These are phyloP conservation scores for Fusarium beomiforme DNA, from an alignment of 2,329 filamentous ascomycete genomes.

Conservation along the genomic window DNA sequence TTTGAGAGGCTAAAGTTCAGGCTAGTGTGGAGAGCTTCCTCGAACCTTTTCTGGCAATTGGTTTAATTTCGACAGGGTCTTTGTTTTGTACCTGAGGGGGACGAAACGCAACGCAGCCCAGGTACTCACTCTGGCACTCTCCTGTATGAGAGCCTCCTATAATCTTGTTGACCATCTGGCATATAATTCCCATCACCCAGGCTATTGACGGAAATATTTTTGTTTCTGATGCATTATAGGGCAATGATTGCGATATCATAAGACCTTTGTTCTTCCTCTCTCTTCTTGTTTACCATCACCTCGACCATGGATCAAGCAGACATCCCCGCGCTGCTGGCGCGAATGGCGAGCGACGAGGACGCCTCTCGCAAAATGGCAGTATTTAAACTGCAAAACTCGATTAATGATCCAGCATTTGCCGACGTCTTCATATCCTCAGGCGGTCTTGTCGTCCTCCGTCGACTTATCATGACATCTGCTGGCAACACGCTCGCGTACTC, in stretches of 20 bases:
- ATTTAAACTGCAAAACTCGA: constrained; percentile 95
- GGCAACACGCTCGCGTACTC: constrained; percentile 98
- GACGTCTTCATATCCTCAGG: constrained; percentile 94
- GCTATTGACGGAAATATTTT: background rate
- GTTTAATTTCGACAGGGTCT: constrained; percentile 36
- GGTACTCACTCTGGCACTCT: constrained; percentile 1
- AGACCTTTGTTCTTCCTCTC: background rate
- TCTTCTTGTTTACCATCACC: background rate
- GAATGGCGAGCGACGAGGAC: constrained; percentile 79
- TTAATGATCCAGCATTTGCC: constrained; percentile 95
- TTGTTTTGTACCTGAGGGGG: constrained; percentile 4
- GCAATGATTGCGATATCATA: constrained; percentile 34
- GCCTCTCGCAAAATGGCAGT: constrained; percentile 97
- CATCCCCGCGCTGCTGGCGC: constrained; percentile 71
- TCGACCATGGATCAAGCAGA: constrained; percentile 69
- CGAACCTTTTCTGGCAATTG: constrained; percentile 28
- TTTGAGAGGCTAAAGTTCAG: constrained; percentile 8
- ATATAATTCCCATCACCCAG: constrained; percentile 2
- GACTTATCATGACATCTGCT: constrained; percentile 83
- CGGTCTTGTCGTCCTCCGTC: constrained; percentile 82
- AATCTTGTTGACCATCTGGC: constrained; percentile 2
- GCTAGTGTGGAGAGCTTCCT: constrained; percentile 26
- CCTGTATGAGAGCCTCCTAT: constrained; percentile 26
- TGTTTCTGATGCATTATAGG: background rate
- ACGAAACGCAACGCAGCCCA: constrained; percentile 10